A percentile compares a stretch with the other conserved stretches of the same genome.
Evolutionary conservation across 257 asterid genomes (phyloP).

Genomic region (Verbena officinalis): DNA sequence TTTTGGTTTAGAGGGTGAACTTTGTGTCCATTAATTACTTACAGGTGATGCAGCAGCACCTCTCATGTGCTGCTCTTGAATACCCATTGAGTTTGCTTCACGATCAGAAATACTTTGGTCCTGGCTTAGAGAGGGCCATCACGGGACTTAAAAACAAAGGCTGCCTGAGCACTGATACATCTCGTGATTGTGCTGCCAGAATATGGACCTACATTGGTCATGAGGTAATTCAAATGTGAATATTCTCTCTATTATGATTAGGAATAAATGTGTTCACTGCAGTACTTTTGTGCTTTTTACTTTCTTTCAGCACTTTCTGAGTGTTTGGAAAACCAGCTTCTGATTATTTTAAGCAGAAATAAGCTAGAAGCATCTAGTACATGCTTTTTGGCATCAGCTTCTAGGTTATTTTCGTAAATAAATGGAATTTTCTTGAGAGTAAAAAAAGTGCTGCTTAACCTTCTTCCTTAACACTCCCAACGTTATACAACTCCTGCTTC

Average conservation of each 20-base stretch:
- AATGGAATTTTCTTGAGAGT: no score
- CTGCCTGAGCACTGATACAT: slow-evolving; percentile 56
- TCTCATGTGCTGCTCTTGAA: slow-evolving; percentile 90
- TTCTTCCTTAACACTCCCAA: no score
- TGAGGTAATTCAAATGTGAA: slow-evolving; percentile 56
- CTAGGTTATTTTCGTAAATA: no score
- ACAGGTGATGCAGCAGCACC: slow-evolving; percentile 90
- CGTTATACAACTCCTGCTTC: no score
- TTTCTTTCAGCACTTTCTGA: no score
- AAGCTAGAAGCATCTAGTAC: no score
- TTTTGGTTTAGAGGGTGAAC: slow-evolving; percentile 23
- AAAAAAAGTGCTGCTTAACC: no score
- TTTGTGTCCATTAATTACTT: slow-evolving; percentile 35
- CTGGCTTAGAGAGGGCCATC: slow-evolving; percentile 62
- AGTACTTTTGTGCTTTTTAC: no score
- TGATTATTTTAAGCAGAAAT: no score
- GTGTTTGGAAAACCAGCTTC: no score
- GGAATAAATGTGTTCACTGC: background rate
- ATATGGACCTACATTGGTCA: slow-evolving; percentile 89
- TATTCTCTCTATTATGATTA: slow-evolving; percentile 3
- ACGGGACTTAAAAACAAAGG: slow-evolving; percentile 68
- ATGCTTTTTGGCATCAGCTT: no score
- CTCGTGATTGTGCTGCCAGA: slow-evolving; percentile 61
- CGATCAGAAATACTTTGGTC: slow-evolving; percentile 77
- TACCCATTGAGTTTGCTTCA: slow-evolving; percentile 71